phyloP scores from a whole-genome alignment of 169 alveolate genomes.

The Cryptosporidium bovis region DNA sequence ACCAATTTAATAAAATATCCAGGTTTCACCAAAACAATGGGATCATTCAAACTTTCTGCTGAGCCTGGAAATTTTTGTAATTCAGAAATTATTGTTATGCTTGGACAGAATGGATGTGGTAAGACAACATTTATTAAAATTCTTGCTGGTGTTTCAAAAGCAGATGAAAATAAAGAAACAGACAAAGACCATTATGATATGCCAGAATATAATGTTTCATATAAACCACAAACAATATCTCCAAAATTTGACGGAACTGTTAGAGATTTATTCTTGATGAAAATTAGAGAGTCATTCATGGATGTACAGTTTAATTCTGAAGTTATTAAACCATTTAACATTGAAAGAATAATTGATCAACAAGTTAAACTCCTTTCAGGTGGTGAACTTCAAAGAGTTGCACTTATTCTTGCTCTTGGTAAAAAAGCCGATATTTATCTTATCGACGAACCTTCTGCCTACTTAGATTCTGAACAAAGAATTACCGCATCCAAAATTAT shows the following conservation, averaged over 20 bases:
- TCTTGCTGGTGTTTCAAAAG: slow-evolving; percentile 94
- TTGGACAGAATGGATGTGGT: slow-evolving; percentile 99
- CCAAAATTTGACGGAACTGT: slow-evolving; percentile 98
- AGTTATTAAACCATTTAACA: slow-evolving; percentile 95
- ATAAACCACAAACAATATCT: slow-evolving; percentile 98
- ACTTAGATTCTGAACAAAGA: slow-evolving; percentile 99
- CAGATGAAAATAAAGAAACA: slow-evolving; percentile 90
- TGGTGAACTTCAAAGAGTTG: slow-evolving; percentile 99
- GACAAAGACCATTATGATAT: slow-evolving; percentile 76
- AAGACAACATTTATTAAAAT: slow-evolving; percentile 98
- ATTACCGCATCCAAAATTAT: slow-evolving; percentile 98
- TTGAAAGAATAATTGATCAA: slow-evolving; percentile 93
- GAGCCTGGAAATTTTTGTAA: slow-evolving; percentile 93
- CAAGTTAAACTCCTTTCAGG: slow-evolving; percentile 96
- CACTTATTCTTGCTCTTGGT: slow-evolving; percentile 96
- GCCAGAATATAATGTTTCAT: slow-evolving; percentile 94
- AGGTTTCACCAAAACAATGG: slow-evolving; percentile 78
- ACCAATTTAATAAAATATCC: slow-evolving; percentile 82
- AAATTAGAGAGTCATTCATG: slow-evolving; percentile 90
- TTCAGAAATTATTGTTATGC: slow-evolving; percentile 96
- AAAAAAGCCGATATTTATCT: slow-evolving; percentile 98
- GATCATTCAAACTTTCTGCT: slow-evolving; percentile 75
- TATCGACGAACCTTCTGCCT: slow-evolving; percentile 99
- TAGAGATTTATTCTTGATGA: slow-evolving; percentile 90
- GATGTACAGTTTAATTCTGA: slow-evolving; percentile 96